Evolutionary conservation across 495 filamentous ascomycete species (phyloP).

Genomic region (Aspergillus sparsus): DNA sequence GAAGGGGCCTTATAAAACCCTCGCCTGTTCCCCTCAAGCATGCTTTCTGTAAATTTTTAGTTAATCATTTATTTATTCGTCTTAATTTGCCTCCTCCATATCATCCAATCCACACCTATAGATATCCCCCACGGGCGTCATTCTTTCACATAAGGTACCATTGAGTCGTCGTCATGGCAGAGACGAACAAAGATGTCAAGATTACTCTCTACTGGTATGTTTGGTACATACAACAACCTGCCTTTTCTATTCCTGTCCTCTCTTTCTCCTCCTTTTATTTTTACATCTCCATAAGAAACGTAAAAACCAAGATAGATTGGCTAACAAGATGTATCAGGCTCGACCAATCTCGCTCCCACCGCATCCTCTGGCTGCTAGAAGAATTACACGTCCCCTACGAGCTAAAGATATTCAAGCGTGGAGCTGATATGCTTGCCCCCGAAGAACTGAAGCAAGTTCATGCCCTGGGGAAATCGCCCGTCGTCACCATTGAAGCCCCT

Average conservation of each 20-base stretch:
- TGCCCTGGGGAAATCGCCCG: constrained; percentile 80
- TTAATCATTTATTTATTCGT: no score
- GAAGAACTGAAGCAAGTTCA: constrained; percentile 73
- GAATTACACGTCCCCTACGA: constrained; percentile 79
- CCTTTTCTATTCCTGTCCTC: no score
- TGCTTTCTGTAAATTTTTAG: no score
- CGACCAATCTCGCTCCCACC: constrained; percentile 65
- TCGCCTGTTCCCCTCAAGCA: no score
- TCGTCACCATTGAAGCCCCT: constrained; percentile 60
- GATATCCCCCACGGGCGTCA: not conserved
- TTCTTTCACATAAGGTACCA: not conserved
- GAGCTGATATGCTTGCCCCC: constrained; percentile 63
- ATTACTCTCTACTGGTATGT: constrained; percentile 76
- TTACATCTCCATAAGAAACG: not conserved
- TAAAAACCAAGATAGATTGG: not conserved
- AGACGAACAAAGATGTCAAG: constrained; percentile 53
- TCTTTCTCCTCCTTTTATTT: not conserved
- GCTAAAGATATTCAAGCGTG: constrained; percentile 71
- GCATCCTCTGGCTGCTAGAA: constrained; percentile 87
- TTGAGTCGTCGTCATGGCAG: constrained; percentile 26
- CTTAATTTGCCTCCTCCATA: no score
- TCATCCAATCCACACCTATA: not conserved
- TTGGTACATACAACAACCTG: not conserved
- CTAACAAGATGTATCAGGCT: constrained; percentile 29
- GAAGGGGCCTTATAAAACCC: no score